These are phyloP conservation scores for Debaryomyces castellii DNA, from an alignment of 805 yeast species.

Conservation along the genomic window DNA sequence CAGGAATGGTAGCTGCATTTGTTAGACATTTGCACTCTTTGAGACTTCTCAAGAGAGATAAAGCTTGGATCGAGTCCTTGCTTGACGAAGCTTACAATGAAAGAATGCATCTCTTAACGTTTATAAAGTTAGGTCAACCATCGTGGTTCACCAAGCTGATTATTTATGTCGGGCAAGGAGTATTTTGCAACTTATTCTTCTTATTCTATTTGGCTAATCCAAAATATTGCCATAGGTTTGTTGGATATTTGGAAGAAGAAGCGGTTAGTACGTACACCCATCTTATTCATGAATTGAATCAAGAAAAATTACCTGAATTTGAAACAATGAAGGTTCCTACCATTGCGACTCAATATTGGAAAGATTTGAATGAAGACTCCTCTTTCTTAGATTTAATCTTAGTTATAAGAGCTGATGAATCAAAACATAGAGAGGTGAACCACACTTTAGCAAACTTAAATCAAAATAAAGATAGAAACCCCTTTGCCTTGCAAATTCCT, in stretches of 20 bases:
- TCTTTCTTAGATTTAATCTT: conserved; percentile 59
- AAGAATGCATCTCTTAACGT: conserved; percentile 72
- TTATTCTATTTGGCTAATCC: conserved; percentile 58
- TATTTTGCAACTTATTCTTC: conserved; percentile 67
- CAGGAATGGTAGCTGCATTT: conserved; percentile 76
- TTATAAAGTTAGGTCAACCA: conserved; percentile 64
- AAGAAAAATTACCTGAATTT: conserved; percentile 50
- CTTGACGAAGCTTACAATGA: conserved; percentile 77
- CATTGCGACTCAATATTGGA: conserved; percentile 66
- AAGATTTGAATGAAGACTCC: conserved; percentile 47
- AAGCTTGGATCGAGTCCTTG: conserved; percentile 74
- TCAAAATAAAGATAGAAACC: conserved; percentile 59
- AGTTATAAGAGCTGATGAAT: conserved; percentile 72
- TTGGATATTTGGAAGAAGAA: conserved; percentile 76
- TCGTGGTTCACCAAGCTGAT: conserved; percentile 53
- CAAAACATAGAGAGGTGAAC: conserved; percentile 77
- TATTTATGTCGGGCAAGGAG: conserved; percentile 66
- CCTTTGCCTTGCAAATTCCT: conserved; percentile 53
- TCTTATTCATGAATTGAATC: conserved; percentile 52
- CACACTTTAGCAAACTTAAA: conserved; percentile 70
- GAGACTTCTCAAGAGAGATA: conserved; percentile 60
- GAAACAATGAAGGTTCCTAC: conserved; percentile 48
- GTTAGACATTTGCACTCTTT: conserved; percentile 66
- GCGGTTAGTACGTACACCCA: conserved; percentile 71
- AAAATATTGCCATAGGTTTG: conserved; percentile 68